Conservation (phyloP, 345 rosid species). For the Pugionium cornutum region DNA sequence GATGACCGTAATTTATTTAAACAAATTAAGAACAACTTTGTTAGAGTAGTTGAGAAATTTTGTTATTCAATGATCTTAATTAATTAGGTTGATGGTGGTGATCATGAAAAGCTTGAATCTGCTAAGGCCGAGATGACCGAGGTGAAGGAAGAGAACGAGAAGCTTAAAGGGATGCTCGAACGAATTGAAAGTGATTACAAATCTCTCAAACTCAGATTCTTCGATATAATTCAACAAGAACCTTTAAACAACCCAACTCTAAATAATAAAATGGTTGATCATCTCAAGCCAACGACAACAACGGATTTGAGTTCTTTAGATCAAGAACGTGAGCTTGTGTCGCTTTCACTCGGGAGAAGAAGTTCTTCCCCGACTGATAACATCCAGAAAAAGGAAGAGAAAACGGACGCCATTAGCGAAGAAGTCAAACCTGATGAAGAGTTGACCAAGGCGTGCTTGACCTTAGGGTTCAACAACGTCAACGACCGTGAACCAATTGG, state of each 20-base stretch:
- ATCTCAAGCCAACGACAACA: conserved; percentile 17
- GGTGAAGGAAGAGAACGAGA: conserved; percentile 70
- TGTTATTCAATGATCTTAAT: conserved; percentile 1
- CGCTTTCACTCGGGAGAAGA: conserved; percentile 79
- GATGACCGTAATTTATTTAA: not conserved
- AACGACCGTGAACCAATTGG: not conserved
- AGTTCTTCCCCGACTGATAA: conserved; percentile 37
- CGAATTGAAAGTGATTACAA: conserved; percentile 64
- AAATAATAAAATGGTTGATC: conserved; percentile 25
- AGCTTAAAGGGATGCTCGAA: conserved; percentile 58
- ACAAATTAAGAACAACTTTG: too few species aligned
- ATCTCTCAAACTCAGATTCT: conserved; percentile 61
- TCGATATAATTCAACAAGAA: conserved; percentile 55
- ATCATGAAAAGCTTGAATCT: conserved; percentile 50
- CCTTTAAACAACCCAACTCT: conserved; percentile 33
- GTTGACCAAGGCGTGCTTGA: conserved; percentile 52
- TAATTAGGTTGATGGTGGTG: conserved; percentile 39
- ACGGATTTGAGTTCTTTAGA: conserved; percentile 32
- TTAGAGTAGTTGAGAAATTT: not conserved
- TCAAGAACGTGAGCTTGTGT: conserved; percentile 57
- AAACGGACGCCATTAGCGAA: conserved; percentile 23
- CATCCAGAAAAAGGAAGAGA: conserved; percentile 43
- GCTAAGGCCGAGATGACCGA: conserved; percentile 73
- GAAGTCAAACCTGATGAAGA: conserved; percentile 41
- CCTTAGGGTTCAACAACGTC: conserved; percentile 48